Percentiles rank a stretch among this genome's conserved stretches.
Conservation (phyloP, 2,329 filamentous ascomycete species). For the Hymenotorrendiella dingleyae region DNA sequence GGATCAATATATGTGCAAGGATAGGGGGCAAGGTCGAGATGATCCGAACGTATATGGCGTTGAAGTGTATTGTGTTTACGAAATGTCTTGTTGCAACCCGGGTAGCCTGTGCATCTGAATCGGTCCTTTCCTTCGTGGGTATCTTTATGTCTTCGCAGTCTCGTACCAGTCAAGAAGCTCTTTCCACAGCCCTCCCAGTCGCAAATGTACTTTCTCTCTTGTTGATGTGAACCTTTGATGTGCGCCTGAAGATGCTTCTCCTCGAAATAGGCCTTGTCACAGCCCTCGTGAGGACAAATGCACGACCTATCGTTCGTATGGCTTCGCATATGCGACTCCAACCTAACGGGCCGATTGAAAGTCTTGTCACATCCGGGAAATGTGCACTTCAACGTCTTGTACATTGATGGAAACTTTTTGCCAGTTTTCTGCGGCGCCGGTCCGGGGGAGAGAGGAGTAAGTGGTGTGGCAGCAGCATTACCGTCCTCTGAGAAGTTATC, state of each 20-base stretch:
- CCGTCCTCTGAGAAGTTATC: conserved; percentile 28
- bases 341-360: conserved; percentile 79
- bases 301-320: conserved; percentile 83
- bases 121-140: conserved; percentile 73
- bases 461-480: conserved; percentile 37
- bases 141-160: conserved; percentile 70
- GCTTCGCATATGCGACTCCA: conserved; percentile 74
- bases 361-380: conserved; percentile 70
- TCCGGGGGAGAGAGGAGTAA: conserved; percentile 11
- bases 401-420: conserved; percentile 58
- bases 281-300: conserved; percentile 62
- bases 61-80: conserved; percentile 83
- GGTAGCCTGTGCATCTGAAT: conserved; percentile 65
- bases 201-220: conserved; percentile 66
- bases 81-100: conserved; percentile 70
- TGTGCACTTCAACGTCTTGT: conserved; percentile 73
- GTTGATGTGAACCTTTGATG: conserved; percentile 72
- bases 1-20: conserved; percentile 57
- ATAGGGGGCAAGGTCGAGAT: conserved; percentile 67
- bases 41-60: conserved; percentile 72
- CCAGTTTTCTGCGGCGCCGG: conserved; percentile 42
- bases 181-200: conserved; percentile 68
- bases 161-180: conserved; percentile 73
- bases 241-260: conserved; percentile 84
- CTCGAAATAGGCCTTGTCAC: conserved; percentile 79